phyloP scores from a whole-genome alignment of 768 basidiomycete genomes.

The Piloderma croceum region DNA sequence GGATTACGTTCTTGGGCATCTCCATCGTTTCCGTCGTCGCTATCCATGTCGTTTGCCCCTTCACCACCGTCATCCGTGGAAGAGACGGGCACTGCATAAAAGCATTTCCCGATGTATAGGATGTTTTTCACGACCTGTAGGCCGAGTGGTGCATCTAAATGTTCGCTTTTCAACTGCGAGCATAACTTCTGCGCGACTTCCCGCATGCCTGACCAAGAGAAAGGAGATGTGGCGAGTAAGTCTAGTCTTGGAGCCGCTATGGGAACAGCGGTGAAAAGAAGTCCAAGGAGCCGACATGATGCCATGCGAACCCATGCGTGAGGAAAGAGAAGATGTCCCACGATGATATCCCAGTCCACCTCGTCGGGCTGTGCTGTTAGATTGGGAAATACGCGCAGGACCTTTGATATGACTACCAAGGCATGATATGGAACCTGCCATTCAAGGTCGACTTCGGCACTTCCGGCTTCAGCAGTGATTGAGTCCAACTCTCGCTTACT shows the following conservation, averaged over 20 bases:
- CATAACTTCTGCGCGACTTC: constrained; percentile 70
- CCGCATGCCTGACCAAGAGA: constrained; percentile 53
- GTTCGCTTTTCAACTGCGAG: constrained; percentile 74
- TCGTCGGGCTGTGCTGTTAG: constrained; percentile 37
- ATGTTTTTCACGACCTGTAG: constrained; percentile 90
- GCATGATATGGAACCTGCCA: constrained; percentile 86
- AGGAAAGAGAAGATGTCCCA: constrained; percentile 72
- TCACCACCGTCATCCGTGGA: constrained; percentile 15
- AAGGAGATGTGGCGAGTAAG: constrained; percentile 33
- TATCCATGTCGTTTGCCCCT: constrained; percentile 25
- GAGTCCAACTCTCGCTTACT: constrained; percentile 37
- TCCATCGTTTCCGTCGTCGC: constrained; percentile 25
- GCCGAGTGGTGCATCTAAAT: constrained; percentile 65
- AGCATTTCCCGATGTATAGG: constrained; percentile 88
- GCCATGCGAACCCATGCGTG: constrained; percentile 92
- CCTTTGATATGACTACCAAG: constrained; percentile 59
- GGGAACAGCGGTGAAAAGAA: constrained; percentile 54
- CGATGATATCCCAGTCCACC: constrained; percentile 60
- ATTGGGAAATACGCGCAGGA: constrained; percentile 52
- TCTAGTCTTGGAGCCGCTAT: constrained; percentile 31
- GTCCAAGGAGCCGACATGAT: constrained; percentile 69
- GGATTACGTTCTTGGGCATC: constrained; percentile 39
- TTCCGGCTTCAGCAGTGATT: constrained; percentile 38
- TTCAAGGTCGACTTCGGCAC: constrained; percentile 53
- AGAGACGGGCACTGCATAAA: constrained; percentile 39